Evolutionary conservation across 108 stramenopile genomes (phyloP).

Genomic region (Skeletonema marinoi): DNA sequence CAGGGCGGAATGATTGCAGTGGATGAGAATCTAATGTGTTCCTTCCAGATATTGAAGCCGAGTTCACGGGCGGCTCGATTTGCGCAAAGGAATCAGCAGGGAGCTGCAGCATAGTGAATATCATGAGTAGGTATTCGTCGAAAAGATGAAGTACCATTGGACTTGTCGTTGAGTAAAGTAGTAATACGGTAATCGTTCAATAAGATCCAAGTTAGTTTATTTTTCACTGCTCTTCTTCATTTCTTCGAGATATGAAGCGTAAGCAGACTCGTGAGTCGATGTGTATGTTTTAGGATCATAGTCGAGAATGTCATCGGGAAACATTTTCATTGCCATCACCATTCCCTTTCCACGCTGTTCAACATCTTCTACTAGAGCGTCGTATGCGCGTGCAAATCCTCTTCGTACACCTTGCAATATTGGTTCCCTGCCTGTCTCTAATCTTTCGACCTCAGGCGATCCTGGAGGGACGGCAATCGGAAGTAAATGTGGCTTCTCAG

Average conservation of each 20-base stretch:
- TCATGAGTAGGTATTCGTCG: background rate
- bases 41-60: conserved; percentile 69
- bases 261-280: conserved; percentile 50
- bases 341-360: conserved; percentile 68
- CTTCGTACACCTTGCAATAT: conserved; percentile 87
- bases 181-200: background rate
- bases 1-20: conserved; percentile 80
- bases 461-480: conserved; percentile 87
- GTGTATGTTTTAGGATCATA: conserved; percentile 67
- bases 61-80: conserved; percentile 48
- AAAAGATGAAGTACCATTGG: background rate
- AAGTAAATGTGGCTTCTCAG: conserved; percentile 62
- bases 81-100: conserved; percentile 42
- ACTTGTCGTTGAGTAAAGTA: background rate
- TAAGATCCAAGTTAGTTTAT: background rate
- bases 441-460: conserved; percentile 73
- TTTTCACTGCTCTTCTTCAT: background rate
- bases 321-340: conserved; percentile 63
- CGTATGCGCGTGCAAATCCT: conserved; percentile 92
- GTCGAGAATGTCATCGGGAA: conserved; percentile 86
- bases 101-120: conserved; percentile 13
- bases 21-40: conserved; percentile 75
- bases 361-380: conserved; percentile 87
- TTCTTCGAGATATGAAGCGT: conserved; percentile 49
- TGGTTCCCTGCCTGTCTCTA: conserved; percentile 79